Conservation (phyloP, 2,329 filamentous ascomycete species). For the Penicillium thymicola region DNA sequence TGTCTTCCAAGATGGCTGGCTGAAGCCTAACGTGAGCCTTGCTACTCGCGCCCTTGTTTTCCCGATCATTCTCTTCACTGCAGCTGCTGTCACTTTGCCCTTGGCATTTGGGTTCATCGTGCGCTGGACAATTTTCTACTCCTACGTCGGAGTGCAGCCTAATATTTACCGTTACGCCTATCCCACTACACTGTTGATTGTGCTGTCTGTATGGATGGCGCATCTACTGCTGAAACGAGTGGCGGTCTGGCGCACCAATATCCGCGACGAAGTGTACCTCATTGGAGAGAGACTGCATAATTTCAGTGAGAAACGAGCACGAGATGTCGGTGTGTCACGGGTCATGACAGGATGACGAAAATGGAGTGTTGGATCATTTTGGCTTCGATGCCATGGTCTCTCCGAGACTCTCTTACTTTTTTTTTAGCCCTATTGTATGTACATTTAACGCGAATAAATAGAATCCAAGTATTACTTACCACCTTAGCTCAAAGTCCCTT, state of each 20-base stretch:
- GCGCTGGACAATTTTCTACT: constrained; percentile 43
- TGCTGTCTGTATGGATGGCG: constrained; percentile 48
- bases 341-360: constrained; percentile 35
- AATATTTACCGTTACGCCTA: constrained; percentile 68
- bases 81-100: constrained; percentile 62
- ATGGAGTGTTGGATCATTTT: background rate
- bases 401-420: background rate
- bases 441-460: background rate
- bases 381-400: background rate
- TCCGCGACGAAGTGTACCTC: constrained; percentile 92
- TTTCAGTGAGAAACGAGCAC: constrained; percentile 63
- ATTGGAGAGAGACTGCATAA: constrained; percentile 95
- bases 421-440: background rate
- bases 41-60: constrained; percentile 85
- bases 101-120: constrained; percentile 55
- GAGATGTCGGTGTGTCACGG: constrained; percentile 38
- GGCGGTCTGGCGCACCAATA: constrained; percentile 71
- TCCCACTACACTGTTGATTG: constrained; percentile 59
- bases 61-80: constrained; percentile 63
- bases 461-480: background rate
- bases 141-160: constrained; percentile 32
- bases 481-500: no score
- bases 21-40: constrained; percentile 72
- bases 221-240: constrained; percentile 53
- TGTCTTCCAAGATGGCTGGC: constrained; percentile 70